Base-by-base conservation (phyloP, 2,329 filamentous ascomycete genomes). In the Hymenoscyphus repandus region DNA sequence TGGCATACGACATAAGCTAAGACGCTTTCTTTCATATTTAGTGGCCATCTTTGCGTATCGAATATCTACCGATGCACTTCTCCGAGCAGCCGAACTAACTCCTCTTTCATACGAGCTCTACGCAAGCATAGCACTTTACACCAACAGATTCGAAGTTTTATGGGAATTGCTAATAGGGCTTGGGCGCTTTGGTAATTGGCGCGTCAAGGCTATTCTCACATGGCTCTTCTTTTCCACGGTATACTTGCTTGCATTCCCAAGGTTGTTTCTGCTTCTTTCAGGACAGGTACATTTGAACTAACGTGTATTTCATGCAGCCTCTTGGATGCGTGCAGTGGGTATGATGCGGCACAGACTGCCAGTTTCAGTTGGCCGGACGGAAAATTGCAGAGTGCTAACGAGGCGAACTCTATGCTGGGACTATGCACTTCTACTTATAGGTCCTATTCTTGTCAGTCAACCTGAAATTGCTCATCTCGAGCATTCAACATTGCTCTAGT, bases 31-130 rank as follows among this genome's bases (percentile, higher is more conserved):
- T 27, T 27, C 4, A 27, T 7, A 4, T 27, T 7, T 27, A 27
- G 22, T 27, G 22, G 22, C 38, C 13, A n/a, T 53, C 20, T 17
- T 57, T 3, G 45, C 50, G 3, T 57, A 55, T 33, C 40, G 48
- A 15, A 46, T 57, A 6, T 57, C 55, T 41, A 55, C 30, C 34
- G 53, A 55, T 44, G 52, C 51, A 4, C 17, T 57, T 10, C n/a
- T 53, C 13, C 52, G 53, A 12, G 31, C 33, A 15, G 40, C 50
- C 20, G 55, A 57, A 20, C 13, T 48, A 30, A 50, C 45, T 1
- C 45, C 44, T 6, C 17, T 57, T 5, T 45, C 50, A n/a, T 57
- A 41, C 33, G 55, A 57, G 15, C 45, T 57, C n/a, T 55, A 53
- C 42, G 53, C 50, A 17, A 20, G 44, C 7, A 20, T 57, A 3